These are phyloP conservation scores for Trichophyton simii DNA, from an alignment of 2,329 filamentous ascomycete genomes.

Conservation along the genomic window DNA sequence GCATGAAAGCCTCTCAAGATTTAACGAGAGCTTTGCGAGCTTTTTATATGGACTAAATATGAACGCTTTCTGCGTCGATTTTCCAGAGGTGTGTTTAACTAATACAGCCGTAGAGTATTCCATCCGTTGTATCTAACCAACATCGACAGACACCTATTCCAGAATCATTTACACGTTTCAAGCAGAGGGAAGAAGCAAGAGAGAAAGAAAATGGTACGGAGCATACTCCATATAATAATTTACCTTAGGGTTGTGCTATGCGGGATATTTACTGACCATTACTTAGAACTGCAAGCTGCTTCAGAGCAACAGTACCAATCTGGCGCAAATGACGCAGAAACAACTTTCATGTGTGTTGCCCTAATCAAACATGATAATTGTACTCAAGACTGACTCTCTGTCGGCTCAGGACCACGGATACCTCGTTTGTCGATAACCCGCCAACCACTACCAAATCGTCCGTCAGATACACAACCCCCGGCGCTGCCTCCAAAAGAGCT, in stretches of 20 bases:
- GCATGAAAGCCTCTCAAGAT: slow-evolving; percentile 85
- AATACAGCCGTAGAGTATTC: neutral
- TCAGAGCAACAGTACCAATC: neutral
- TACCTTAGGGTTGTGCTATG: neutral
- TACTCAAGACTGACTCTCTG: slow-evolving; percentile 87
- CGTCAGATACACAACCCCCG: slow-evolving; percentile 20
- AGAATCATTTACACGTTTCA: slow-evolving; percentile 65
- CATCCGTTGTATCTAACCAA: neutral
- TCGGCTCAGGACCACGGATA: slow-evolving; percentile 73
- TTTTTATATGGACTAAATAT: slow-evolving; percentile 96
- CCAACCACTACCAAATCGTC: slow-evolving; percentile 40
- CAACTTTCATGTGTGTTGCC: slow-evolving; percentile 63
- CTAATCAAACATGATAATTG: slow-evolving; percentile 24
- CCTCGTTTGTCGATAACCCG: slow-evolving; percentile 80
- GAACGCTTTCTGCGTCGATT: slow-evolving; percentile 98
- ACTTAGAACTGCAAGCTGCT: neutral
- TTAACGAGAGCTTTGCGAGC: slow-evolving; percentile 89
- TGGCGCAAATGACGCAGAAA: slow-evolving; percentile 48
- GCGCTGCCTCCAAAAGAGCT: slow-evolving; percentile 16
- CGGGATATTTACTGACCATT: neutral
- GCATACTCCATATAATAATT: neutral
- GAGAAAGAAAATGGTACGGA: slow-evolving; percentile 13
- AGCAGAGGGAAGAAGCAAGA: slow-evolving; percentile 36
- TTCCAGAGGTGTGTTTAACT: slow-evolving; percentile 58
- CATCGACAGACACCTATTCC: slow-evolving; percentile 56